Conservation (phyloP, 1,284 basidiomycete species). For the Heterobasidion irregulare region DNA sequence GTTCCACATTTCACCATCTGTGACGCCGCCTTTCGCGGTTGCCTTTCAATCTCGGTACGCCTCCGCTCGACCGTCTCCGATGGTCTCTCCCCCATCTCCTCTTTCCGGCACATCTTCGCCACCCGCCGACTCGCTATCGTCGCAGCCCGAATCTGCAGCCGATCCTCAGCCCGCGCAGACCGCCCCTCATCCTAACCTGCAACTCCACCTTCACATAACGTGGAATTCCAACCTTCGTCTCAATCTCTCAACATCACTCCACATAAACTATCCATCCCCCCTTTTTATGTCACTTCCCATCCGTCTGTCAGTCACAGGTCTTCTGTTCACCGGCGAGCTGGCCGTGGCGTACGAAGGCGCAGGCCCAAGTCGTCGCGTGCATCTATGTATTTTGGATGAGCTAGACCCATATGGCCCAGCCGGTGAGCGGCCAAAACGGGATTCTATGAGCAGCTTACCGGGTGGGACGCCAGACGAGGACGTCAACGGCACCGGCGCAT, state of each 20-base stretch:
- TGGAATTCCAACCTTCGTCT: slow-evolving; percentile 76
- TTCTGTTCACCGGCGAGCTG: slow-evolving; percentile 82
- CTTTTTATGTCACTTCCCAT: slow-evolving; percentile 96
- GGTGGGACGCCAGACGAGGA: slow-evolving; percentile 29
- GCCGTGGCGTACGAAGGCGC: slow-evolving; percentile 89
- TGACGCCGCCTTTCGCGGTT: background rate
- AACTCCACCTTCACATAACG: slow-evolving; percentile 65
- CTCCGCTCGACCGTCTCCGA: slow-evolving; percentile 20
- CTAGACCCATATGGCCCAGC: slow-evolving; percentile 72
- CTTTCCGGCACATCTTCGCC: background rate
- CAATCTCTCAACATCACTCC: slow-evolving; percentile 84
- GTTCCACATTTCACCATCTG: slow-evolving; percentile 8
- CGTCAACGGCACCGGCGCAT: slow-evolving; percentile 20
- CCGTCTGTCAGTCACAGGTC: slow-evolving; percentile 81
- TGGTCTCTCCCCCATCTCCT: background rate
- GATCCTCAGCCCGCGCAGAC: slow-evolving; percentile 14
- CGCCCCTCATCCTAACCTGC: slow-evolving; percentile 52
- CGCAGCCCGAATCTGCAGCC: slow-evolving; percentile 8
- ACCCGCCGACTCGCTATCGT: slow-evolving; percentile 1
- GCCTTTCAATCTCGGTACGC: background rate
- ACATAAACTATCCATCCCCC: slow-evolving; percentile 93
- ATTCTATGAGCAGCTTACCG: slow-evolving; percentile 23
- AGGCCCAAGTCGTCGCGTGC: slow-evolving; percentile 62
- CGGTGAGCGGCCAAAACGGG: slow-evolving; percentile 42
- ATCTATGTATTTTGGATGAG: slow-evolving; percentile 85